Evolutionary conservation across 768 basidiomycete species (phyloP).

Genomic region (Collybia mongolica): DNA sequence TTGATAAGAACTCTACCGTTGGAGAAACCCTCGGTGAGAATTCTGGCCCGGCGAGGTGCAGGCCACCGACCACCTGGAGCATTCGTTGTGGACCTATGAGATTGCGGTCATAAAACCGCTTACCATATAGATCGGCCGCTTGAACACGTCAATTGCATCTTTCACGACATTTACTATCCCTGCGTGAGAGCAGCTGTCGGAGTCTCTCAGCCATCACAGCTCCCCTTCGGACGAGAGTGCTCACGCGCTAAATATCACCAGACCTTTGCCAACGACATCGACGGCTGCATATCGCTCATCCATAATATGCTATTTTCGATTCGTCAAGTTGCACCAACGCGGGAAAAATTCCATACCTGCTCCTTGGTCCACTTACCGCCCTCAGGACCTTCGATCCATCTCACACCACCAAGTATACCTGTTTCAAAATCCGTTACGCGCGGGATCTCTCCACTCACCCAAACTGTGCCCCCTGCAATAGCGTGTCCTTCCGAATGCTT

Average conservation of each 20-base stretch:
- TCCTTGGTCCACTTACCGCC: slow-evolving; percentile 52
- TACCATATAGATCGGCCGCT: slow-evolving; percentile 77
- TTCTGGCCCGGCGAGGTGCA: slow-evolving; percentile 80
- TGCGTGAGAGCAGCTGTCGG: slow-evolving; percentile 58
- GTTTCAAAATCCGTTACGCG: slow-evolving; percentile 65
- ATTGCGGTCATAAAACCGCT: slow-evolving; percentile 1
- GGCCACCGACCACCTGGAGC: slow-evolving; percentile 69
- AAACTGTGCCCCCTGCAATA: slow-evolving; percentile 62
- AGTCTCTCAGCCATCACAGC: background rate
- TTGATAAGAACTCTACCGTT: slow-evolving; percentile 70
- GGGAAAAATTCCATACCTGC: slow-evolving; percentile 35
- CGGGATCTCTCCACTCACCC: slow-evolving; percentile 81
- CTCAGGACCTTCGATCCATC: slow-evolving; percentile 47
- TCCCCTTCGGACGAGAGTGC: slow-evolving; percentile 22
- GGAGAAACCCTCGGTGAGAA: slow-evolving; percentile 58
- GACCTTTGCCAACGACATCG: slow-evolving; percentile 79
- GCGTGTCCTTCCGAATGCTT: slow-evolving; percentile 59
- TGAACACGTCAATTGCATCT: slow-evolving; percentile 61
- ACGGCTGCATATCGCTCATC: slow-evolving; percentile 80
- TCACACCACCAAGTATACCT: slow-evolving; percentile 66
- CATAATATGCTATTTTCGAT: slow-evolving; percentile 60
- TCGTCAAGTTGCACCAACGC: background rate
- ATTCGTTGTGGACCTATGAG: background rate
- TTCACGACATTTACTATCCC: slow-evolving; percentile 83
- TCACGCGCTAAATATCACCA: slow-evolving; percentile 83